Evolutionary conservation across 352 stramenopile genomes (phyloP), one percentile per base, ranked within the genome.

Genomic region (Phytophthora syringae): DNA sequence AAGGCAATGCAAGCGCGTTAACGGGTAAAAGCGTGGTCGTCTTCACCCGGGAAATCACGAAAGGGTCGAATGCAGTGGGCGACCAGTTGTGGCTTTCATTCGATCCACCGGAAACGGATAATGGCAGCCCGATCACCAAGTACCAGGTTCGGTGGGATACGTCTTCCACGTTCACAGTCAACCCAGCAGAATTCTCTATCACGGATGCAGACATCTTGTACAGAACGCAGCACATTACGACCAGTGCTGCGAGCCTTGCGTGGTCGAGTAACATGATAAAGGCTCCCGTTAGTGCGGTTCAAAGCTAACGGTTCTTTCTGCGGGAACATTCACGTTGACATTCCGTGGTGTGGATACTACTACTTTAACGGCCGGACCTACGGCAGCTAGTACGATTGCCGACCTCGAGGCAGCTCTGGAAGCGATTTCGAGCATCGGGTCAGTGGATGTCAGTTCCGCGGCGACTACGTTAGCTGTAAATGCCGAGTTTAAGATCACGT

Each of bases 31-130:
- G 79, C 0, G 65, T 79, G 15, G 65, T 92, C 0, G 76, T 76
- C 1, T 77, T 74, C 32, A 81, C 71, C 10, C 64, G 67, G 5
- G 83, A 92, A 47, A n/a, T 91, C 1, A 54, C 45, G 0, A 92
- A 91, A 49, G 86, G 86, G 3, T 92, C 86, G 0, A 89, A 88
- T 25, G 84, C 84, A 3, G 80, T 90, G 0, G 86, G 84, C 0
- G 71, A 90, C 32, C 82, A 89, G 58, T 68, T 94, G 10, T 93
- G 84, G 84, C 52, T 94, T 1, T 94, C 82, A 1, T 94, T 90
- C 32, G 78, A 92, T 27, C 80, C 83, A 13, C 83, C 86, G 2
- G 48, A 52, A 54, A 83, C 65, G 0, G 82, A 94, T 64, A 86
- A 86, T 39, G 86, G 86, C 21, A 85, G 67, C 54, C 82, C 83